Conservation (phyloP, 2,329 filamentous ascomycete genomes). For the Penicillium sp. region DNA sequence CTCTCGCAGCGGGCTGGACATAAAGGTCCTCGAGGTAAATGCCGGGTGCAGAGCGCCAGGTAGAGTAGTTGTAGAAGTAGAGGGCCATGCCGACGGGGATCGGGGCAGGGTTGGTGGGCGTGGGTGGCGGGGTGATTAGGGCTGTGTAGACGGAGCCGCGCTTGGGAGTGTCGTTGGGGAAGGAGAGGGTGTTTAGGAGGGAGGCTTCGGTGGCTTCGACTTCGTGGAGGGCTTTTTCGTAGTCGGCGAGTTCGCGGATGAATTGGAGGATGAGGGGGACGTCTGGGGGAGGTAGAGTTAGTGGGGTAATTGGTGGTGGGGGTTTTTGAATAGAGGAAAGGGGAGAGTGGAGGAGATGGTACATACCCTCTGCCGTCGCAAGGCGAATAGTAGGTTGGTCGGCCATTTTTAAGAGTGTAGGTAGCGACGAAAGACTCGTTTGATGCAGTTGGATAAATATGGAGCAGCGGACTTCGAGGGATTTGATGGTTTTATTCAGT, state of each 20-base stretch:
- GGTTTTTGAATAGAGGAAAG: background rate
- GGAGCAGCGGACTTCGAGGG: background rate
- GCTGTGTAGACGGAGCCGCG: constrained; percentile 75
- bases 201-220: constrained; percentile 80
- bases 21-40: constrained; percentile 96
- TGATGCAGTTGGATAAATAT: background rate
- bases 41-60: constrained; percentile 84
- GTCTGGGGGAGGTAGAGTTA: constrained; percentile 60
- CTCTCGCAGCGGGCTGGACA: constrained; percentile 72
- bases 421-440: too few species aligned
- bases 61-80: constrained; percentile 96
- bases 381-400: constrained; percentile 48
- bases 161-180: constrained; percentile 62
- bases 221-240: constrained; percentile 76
- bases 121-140: constrained; percentile 63
- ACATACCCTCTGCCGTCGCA: constrained; percentile 48
- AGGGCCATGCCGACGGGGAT: constrained; percentile 76
- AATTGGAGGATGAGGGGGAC: constrained; percentile 79
- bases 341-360: background rate
- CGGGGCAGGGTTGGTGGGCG: constrained; percentile 45
- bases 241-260: constrained; percentile 84
- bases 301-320: background rate
- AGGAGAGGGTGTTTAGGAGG: constrained; percentile 77
- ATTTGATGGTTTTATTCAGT: background rate
- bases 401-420: constrained; percentile 35